These are phyloP conservation scores for Podila epicladia DNA, from an alignment of 192 early-diverging fungal species.

Conservation along the genomic window DNA sequence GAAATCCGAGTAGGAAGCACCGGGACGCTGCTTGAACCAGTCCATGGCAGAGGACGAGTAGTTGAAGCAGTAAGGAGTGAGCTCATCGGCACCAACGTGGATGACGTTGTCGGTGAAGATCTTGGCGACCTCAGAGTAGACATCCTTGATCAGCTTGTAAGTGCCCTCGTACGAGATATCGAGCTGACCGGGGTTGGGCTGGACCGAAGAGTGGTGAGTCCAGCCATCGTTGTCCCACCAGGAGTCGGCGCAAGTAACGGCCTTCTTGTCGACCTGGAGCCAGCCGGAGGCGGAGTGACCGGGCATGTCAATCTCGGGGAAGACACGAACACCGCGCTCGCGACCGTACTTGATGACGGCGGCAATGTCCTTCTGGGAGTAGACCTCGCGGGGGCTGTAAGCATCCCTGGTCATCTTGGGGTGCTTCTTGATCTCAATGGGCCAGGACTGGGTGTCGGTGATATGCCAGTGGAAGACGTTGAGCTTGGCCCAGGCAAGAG, in stretches of 20 bases:
- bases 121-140: slow-evolving; percentile 67
- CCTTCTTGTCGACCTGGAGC: slow-evolving; percentile 62
- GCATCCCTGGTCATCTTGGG: slow-evolving; percentile 76
- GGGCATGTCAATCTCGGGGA: slow-evolving; percentile 89
- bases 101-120: slow-evolving; percentile 78
- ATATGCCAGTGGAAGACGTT: slow-evolving; percentile 85
- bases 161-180: slow-evolving; percentile 72
- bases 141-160: slow-evolving; percentile 60
- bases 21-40: slow-evolving; percentile 52
- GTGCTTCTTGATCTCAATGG: slow-evolving; percentile 67
- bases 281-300: slow-evolving; percentile 71
- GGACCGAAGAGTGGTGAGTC: slow-evolving; percentile 63
- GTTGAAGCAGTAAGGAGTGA: slow-evolving; percentile 74
- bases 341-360: slow-evolving; percentile 74
- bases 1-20: slow-evolving; percentile 49
- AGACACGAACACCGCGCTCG: slow-evolving; percentile 81
- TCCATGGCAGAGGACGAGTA: slow-evolving; percentile 56
- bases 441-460: slow-evolving; percentile 77
- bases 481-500: slow-evolving; percentile 77
- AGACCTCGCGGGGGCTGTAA: slow-evolving; percentile 70
- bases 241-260: slow-evolving; percentile 66
- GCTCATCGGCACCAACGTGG: slow-evolving; percentile 83
- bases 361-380: slow-evolving; percentile 74
- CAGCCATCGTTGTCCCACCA: slow-evolving; percentile 70
- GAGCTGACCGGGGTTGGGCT: slow-evolving; percentile 87